Evolutionary conservation across 768 basidiomycete genomes (phyloP), one percentile per base, ranked within the genome.

Genomic region (Clavaria fumosa): DNA sequence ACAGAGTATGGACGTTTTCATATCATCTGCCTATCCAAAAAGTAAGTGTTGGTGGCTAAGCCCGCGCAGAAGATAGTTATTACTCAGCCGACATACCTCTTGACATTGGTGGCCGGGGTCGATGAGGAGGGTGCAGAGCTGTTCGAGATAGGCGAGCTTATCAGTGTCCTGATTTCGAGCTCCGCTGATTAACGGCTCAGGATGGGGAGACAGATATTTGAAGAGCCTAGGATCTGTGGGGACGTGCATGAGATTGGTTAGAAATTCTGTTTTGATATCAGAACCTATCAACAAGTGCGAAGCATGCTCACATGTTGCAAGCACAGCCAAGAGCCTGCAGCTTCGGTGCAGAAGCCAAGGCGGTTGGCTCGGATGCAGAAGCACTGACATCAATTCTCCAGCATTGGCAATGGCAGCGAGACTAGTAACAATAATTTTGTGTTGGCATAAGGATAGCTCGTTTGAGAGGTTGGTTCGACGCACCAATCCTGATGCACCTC

Each of bases 281-380:
- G n/a, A n/a, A n/a, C n/a, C n/a, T n/a, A n/a, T n/a, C n/a, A n/a
- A n/a, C n/a, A n/a, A n/a, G n/a, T n/a, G n/a, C n/a, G n/a, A n/a
- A 44, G 45, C 31, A 41, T 28, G 26, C 9, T 28, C 47, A 77
- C 73, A 63, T 23, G 69, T 69, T 14, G 70, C 69, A 27, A 80
- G 50, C 37, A 72, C 52, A 12, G 67, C 51, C 19, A 84, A 54
- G 10, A 76, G 43, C n/a, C 69, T 64, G 12, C 64, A 54, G 26
- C 62, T 59, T 9, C 63, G 61, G 33, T 56, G 51, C 5, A 80
- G 50, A 19, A 81, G 50, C 60, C 67, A 66, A 4, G 49, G 42
- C 2, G 77, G 70, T 36, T 75, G 76, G 17, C 57, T 53, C 4
- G 59, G 45, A 42, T 70, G 57, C 11, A 83, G 54, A 17, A 84